Evolutionary conservation across 306 rosid species (phyloP).

Genomic region (Cicer chorassanicum): DNA sequence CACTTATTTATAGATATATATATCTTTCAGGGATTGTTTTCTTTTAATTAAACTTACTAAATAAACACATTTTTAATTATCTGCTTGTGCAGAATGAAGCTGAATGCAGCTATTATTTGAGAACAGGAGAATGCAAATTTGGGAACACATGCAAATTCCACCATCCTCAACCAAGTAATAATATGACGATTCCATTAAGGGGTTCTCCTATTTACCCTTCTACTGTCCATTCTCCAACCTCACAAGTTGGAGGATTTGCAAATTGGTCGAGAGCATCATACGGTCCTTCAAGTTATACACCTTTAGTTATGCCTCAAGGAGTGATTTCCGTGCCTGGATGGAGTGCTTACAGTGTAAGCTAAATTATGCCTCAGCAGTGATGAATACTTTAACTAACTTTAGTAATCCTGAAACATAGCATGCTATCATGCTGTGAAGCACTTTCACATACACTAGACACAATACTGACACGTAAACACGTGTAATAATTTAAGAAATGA

Average conservation of each 20-base stretch:
- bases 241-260: conserved; percentile 78
- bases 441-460: too few species aligned
- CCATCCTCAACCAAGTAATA: conserved; percentile 89
- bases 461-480: too few species aligned
- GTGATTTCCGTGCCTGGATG: conserved; percentile 90
- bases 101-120: conserved; percentile 85
- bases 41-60: conserved; percentile 11
- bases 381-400: conserved; percentile 19
- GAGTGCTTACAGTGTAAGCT: conserved; percentile 82
- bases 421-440: too few species aligned
- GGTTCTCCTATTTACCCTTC: conserved; percentile 78
- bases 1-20: conserved; percentile 13
- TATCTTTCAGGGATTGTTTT: conserved; percentile 29
- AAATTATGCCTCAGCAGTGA: conserved; percentile 2
- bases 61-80: conserved; percentile 14
- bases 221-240: conserved; percentile 76
- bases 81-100: conserved; percentile 68
- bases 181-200: conserved; percentile 83
- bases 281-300: conserved; percentile 84
- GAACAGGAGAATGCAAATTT: conserved; percentile 94
- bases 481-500: too few species aligned
- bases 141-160: conserved; percentile 90
- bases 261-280: conserved; percentile 90
- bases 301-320: conserved; percentile 86
- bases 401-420: conserved; percentile 32